A percentile compares a stretch with the other conserved stretches of the same genome.
Evolutionary conservation across 2,329 filamentous ascomycete genomes (phyloP).

Genomic region (Cladophialophora yegresii): DNA sequence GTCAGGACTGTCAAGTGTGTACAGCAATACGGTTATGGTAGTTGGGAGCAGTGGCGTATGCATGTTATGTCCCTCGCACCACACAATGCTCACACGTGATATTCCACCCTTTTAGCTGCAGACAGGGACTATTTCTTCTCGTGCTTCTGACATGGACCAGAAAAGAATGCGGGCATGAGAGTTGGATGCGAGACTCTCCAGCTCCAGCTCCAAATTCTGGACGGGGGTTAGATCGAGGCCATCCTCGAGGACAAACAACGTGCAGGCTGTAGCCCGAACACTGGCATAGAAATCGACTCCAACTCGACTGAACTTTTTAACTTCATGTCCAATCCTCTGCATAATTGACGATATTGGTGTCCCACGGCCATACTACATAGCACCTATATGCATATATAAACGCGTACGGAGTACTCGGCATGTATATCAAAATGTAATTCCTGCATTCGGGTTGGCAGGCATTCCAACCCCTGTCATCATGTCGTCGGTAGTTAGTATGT

Average conservation of each 20-base stretch:
- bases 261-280: too few relatives aligned
- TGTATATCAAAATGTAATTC: neutral
- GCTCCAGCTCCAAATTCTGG: too few relatives aligned
- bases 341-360: neutral
- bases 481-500: too few relatives aligned
- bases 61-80: conserved; percentile 11
- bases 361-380: too few relatives aligned
- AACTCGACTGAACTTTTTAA: neutral
- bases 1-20: conserved; percentile 9
- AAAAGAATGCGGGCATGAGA: neutral
- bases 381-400: neutral
- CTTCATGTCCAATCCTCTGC: neutral
- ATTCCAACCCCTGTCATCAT: neutral
- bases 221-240: too few relatives aligned
- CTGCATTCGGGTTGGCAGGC: neutral
- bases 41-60: conserved; percentile 5
- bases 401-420: neutral
- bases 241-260: too few relatives aligned
- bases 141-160: neutral
- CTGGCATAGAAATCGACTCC: neutral
- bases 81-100: neutral
- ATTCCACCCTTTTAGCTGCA: neutral
- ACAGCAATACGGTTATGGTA: conserved; percentile 16
- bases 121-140: neutral
- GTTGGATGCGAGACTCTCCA: neutral